Evolutionary conservation across 2,329 filamentous ascomycete species (phyloP).

Genomic region (Phaeosphaeriaceae sp.): DNA sequence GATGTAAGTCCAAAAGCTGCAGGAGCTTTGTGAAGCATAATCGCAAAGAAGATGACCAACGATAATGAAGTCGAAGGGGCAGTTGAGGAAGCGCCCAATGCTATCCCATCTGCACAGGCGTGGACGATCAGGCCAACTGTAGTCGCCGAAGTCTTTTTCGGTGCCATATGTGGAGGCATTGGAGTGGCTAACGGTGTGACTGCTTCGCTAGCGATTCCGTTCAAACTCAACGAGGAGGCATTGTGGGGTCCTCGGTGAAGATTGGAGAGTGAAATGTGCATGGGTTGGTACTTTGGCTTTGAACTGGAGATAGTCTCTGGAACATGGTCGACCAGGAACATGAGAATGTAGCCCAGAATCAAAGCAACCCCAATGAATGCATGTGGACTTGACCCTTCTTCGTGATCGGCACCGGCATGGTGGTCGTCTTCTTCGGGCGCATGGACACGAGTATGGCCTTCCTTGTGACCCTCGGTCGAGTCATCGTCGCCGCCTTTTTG

Average conservation of each 20-base stretch:
- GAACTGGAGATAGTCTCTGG: constrained; percentile 51
- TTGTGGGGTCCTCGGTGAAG: constrained; percentile 63
- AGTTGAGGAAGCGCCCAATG: constrained; percentile 82
- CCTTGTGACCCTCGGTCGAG: constrained; percentile 46
- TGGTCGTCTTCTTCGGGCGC: constrained; percentile 43
- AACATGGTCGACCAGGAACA: constrained; percentile 85
- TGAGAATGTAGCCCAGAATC: constrained; percentile 87
- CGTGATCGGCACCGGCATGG: constrained; percentile 52
- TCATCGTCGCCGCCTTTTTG: constrained; percentile 48
- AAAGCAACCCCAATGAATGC: constrained; percentile 88
- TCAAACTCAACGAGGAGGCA: constrained; percentile 45
- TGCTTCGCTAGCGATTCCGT: constrained; percentile 35
- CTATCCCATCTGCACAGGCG: constrained; percentile 92
- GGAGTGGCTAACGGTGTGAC: constrained; percentile 39
- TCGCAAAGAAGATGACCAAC: constrained; percentile 91
- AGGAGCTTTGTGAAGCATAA: constrained; percentile 97
- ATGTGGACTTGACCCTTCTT: constrained; percentile 58
- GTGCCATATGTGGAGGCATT: constrained; percentile 42
- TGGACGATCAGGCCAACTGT: constrained; percentile 96
- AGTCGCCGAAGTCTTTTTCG: constrained; percentile 52
- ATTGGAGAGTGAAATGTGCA: constrained; percentile 88
- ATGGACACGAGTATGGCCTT: constrained; percentile 46
- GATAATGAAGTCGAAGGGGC: constrained; percentile 70
- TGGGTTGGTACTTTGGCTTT: constrained; percentile 69
- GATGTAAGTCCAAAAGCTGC: constrained; percentile 95